Conservation (phyloP, 176 grass and related monocot genomes). For the Puccinellia tenuiflora region DNA sequence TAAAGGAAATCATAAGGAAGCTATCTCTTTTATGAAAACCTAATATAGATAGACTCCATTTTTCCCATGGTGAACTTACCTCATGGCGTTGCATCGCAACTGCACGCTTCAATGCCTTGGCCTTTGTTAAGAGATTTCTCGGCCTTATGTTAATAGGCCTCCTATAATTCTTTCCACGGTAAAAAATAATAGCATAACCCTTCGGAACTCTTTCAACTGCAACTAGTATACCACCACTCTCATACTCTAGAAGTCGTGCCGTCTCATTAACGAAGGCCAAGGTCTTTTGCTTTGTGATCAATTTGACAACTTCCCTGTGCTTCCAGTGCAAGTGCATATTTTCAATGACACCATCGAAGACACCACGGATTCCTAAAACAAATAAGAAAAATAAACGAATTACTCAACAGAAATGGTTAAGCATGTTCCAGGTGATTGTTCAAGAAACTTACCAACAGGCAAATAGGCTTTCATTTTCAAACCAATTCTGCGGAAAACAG, state of each 20-base stretch:
- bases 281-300: slow-evolving; percentile 91
- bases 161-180: slow-evolving; percentile 92
- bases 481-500: slow-evolving; percentile 90
- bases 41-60: neutral
- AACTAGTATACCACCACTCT: slow-evolving; percentile 93
- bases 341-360: slow-evolving; percentile 94
- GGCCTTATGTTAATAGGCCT: slow-evolving; percentile 95
- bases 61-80: slow-evolving; percentile 40
- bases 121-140: slow-evolving; percentile 93
- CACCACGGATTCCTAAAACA: slow-evolving; percentile 72
- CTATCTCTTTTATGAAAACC: neutral
- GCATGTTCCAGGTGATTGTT: neutral
- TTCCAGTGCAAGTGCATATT: slow-evolving; percentile 99
- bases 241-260: slow-evolving; percentile 73
- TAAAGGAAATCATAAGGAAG: slow-evolving; percentile 4
- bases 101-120: slow-evolving; percentile 86
- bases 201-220: slow-evolving; percentile 89
- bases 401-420: neutral
- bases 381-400: slow-evolving; percentile 15
- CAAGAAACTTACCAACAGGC: slow-evolving; percentile 69
- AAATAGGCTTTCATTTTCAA: slow-evolving; percentile 87
- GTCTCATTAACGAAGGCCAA: slow-evolving; percentile 80
- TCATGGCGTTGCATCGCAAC: slow-evolving; percentile 99
- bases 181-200: slow-evolving; percentile 84
- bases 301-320: slow-evolving; percentile 90